Base-by-base conservation (phyloP, 768 basidiomycete species). In the Psilocybe subaeruginosa region DNA sequence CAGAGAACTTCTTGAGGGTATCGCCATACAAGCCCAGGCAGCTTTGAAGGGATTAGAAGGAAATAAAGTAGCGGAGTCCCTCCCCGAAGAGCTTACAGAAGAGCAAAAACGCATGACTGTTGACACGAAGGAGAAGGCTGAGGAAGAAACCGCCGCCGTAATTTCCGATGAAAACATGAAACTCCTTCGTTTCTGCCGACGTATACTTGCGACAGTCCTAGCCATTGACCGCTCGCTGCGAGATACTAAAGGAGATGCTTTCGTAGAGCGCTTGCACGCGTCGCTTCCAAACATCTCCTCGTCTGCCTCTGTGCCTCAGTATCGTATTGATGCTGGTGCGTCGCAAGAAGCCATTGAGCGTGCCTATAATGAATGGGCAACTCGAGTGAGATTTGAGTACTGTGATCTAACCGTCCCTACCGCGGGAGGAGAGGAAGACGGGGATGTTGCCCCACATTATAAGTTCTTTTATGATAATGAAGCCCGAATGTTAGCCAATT, bases 11-110 rank as follows among this genome's bases (percentile, higher is more conserved):
- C 80, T 98, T 54, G 96, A 98, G 74, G 90, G 87, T 5, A 91
- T 96, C 58, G 92, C 90, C 56, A 94, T 97, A 54, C 96, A 98
- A 75, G 94, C 95, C 3, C 88, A 91, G 61, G 95, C 96, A 23
- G 95, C 95, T 2, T 78, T 95, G 71, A 96, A 95, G 72, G 92
- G 94, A 6, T 74, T 96, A 46, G 89, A 93, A 71, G 86, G 89
- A 14, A 74, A 80, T 46, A 88, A 86, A 65, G 70, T 75, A 14
- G 70, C 75, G 7, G 83, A 87, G 52, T 70, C 76, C 4, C 71
- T 74, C 16, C 72, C 78, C n/a, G 80, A 83, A 60, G 90, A 92
- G 70, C 84, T 93, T 78, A 94, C 91, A 0, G 93, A 96, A 75
- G 93, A 94, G 73, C 88, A 94, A 76, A 92, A 94, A 74, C 90